Conservation (phyloP, 2,329 filamentous ascomycete species). For the Hortaea werneckii region DNA sequence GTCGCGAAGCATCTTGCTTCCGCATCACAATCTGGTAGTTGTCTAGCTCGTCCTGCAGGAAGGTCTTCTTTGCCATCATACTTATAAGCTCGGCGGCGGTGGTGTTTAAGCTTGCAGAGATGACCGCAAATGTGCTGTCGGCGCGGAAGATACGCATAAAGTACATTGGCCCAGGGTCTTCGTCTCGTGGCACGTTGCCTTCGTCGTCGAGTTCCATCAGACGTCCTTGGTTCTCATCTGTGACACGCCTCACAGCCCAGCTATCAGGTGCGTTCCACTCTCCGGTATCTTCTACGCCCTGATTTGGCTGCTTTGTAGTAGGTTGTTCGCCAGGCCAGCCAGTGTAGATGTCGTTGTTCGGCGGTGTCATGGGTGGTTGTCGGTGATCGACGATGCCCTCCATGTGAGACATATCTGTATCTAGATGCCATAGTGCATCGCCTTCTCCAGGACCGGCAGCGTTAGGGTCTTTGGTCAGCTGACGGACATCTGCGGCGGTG, state of each 20-base stretch:
- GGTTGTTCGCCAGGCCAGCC: slow-evolving; percentile 39
- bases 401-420: slow-evolving; percentile 85
- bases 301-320: slow-evolving; percentile 7
- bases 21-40: slow-evolving; percentile 95
- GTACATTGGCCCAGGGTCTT: slow-evolving; percentile 67
- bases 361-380: slow-evolving; percentile 59
- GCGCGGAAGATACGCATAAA: slow-evolving; percentile 93
- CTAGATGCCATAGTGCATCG: slow-evolving; percentile 59
- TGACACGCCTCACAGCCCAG: slow-evolving; percentile 75
- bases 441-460: slow-evolving; percentile 17
- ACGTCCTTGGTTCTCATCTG: slow-evolving; percentile 52
- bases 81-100: slow-evolving; percentile 77
- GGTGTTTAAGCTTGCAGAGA: slow-evolving; percentile 74
- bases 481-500: slow-evolving; percentile 31
- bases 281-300: slow-evolving; percentile 25
- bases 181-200: slow-evolving; percentile 51
- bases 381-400: slow-evolving; percentile 66
- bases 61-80: slow-evolving; percentile 91
- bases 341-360: slow-evolving; percentile 37
- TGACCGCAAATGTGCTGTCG: slow-evolving; percentile 87
- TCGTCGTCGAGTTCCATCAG: slow-evolving; percentile 57
- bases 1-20: slow-evolving; percentile 79
- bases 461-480: slow-evolving; percentile 36
- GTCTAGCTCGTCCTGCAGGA: slow-evolving; percentile 76
- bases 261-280: slow-evolving; percentile 92